These are phyloP conservation scores for Exsudoporus frostii DNA, from an alignment of 768 basidiomycete species.

Conservation along the genomic window DNA sequence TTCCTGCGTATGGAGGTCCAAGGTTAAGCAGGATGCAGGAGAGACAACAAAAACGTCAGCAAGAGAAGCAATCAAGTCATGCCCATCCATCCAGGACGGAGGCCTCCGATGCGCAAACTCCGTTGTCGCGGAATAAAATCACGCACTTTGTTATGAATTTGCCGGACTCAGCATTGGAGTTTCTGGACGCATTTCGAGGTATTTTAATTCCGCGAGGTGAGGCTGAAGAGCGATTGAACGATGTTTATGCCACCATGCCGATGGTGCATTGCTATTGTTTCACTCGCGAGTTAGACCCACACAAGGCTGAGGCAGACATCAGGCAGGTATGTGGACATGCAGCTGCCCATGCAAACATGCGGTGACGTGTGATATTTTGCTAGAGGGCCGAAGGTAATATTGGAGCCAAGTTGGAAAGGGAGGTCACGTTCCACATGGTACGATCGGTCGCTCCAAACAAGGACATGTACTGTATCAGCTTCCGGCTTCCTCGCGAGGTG, in stretches of 20 bases:
- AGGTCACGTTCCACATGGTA: slow-evolving; percentile 66
- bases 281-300: slow-evolving; percentile 73
- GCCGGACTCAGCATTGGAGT: slow-evolving; percentile 86
- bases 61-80: slow-evolving; percentile 18
- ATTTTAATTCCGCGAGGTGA: slow-evolving; percentile 46
- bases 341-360: background rate
- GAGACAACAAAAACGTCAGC: slow-evolving; percentile 46
- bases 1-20: slow-evolving; percentile 56
- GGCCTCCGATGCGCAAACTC: slow-evolving; percentile 4
- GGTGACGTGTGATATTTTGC: slow-evolving; percentile 18
- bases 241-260: slow-evolving; percentile 58
- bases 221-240: slow-evolving; percentile 42
- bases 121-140: slow-evolving; percentile 51
- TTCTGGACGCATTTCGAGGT: slow-evolving; percentile 86
- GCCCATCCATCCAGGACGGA: background rate
- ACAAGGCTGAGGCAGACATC: slow-evolving; percentile 74
- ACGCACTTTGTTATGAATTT: slow-evolving; percentile 98
- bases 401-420: slow-evolving; percentile 48
- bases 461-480: slow-evolving; percentile 97
- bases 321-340: slow-evolving; percentile 53
- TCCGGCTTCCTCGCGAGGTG: slow-evolving; percentile 56
- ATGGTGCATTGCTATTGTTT: slow-evolving; percentile 97
- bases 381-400: slow-evolving; percentile 74
- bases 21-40: slow-evolving; percentile 30
- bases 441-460: slow-evolving; percentile 94